Evolutionary conservation across 768 basidiomycete genomes (phyloP).

Genomic region (Pleurotus tuber-regium): DNA sequence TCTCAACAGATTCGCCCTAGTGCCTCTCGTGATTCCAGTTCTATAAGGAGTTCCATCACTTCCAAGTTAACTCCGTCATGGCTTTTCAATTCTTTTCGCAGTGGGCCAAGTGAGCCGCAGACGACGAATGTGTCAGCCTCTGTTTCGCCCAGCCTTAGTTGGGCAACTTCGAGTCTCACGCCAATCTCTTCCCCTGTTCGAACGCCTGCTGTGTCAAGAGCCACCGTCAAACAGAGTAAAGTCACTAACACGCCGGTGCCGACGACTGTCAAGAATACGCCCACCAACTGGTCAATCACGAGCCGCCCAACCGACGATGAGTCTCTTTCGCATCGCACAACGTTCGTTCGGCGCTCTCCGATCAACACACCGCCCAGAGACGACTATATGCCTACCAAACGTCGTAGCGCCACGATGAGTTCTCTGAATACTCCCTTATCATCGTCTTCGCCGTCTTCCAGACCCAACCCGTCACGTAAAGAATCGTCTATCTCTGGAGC

Average conservation of each 20-base stretch:
- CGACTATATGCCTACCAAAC: constrained; percentile 54
- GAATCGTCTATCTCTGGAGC: constrained; percentile 54
- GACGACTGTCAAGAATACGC: constrained; percentile 40
- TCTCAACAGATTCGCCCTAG: constrained; percentile 15
- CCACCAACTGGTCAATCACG: constrained; percentile 40
- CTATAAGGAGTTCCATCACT: constrained; percentile 37
- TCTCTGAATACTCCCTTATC: constrained; percentile 36
- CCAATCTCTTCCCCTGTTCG: constrained; percentile 30
- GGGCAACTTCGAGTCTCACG: constrained; percentile 20
- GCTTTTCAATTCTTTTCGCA: constrained; percentile 76
- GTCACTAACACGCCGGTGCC: constrained; percentile 33
- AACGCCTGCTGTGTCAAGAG: constrained; percentile 31
- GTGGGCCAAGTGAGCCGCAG: constrained; percentile 60
- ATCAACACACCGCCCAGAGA: constrained; percentile 70
- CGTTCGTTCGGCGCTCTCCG: constrained; percentile 58
- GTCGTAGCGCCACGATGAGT: constrained; percentile 44
- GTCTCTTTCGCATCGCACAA: constrained; percentile 40
- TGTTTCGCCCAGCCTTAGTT: constrained; percentile 30
- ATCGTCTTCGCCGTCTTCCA: constrained; percentile 46
- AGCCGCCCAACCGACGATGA: constrained; percentile 64
- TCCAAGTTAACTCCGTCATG: constrained; percentile 74
- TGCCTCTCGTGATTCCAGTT: constrained; percentile 22
- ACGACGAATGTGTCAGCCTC: constrained; percentile 54
- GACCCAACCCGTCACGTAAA: constrained; percentile 69
- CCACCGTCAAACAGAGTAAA: constrained; percentile 29